Base-by-base conservation (phyloP, 139 green algal genomes). In the Chlorella sp. region DNA sequence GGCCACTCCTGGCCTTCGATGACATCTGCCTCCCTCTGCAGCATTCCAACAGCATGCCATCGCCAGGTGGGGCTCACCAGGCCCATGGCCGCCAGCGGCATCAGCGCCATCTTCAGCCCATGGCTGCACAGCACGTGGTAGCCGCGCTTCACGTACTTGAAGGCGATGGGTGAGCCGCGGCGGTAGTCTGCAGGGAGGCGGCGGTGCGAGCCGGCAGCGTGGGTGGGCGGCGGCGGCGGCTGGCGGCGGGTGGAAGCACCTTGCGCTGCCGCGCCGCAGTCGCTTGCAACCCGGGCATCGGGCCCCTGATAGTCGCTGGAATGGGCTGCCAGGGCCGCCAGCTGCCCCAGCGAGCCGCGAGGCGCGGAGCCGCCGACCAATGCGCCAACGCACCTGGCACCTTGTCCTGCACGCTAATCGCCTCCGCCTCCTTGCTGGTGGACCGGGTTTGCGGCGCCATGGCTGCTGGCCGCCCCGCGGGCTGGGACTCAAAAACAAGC, bases 81-180 rank as follows among this genome's bases (percentile, higher is more conserved):
- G 26, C 95, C 70, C 16, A 91, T 90, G 56, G 80, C 87, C 48
- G 89, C 92, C 38, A 98, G 76, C 26, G 94, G 90, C 1, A 97
- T 44, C 8, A 98, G 86, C 1, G 91, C 84, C 58, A 98, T 84
- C 34, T 89, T 94, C 9, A 95, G 67, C 60, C 62, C 84, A 80
- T 96, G 91, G 17, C 84, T 88, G 46, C 92, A 92, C 17, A 98
- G 70, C 26, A 96, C 56, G 41, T 94, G 91, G 73, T 98, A 97
- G 46, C 96, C 96, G 20, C 94, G 91, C 78, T 95, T 96, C 68
- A 99, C 96, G 85, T 99, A 97, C 68, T 98, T 98, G 1, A 98
- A 79, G 0, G 90, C 94, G 7, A 98, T 80, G 58, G 87, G 86
- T 1, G 65, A 82, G 44, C 88, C 82, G 60, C 89, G 83, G 34